Percentiles rank a stretch among this genome's conserved stretches.
These are phyloP conservation scores for Clonostachys solani DNA, from an alignment of 2,329 filamentous ascomycete genomes.

Conservation along the genomic window DNA sequence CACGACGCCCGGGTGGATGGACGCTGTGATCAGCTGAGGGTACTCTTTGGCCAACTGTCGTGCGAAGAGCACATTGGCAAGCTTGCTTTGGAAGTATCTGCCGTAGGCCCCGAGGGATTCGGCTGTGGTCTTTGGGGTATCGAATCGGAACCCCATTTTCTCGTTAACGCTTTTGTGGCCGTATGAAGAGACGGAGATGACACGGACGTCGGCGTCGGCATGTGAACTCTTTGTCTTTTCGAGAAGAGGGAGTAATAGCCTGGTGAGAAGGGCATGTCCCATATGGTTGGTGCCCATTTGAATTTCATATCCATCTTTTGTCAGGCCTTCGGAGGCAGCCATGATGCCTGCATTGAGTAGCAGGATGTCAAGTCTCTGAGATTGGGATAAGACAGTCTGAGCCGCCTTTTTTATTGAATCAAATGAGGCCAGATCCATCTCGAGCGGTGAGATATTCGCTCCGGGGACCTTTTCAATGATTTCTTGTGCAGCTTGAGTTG, in stretches of 20 bases:
- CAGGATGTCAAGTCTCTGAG: conserved; percentile 33
- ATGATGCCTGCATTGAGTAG: conserved; percentile 43
- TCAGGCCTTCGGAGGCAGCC: conserved; percentile 24
- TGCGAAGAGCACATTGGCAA: conserved; percentile 21
- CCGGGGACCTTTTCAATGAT: conserved; percentile 10
- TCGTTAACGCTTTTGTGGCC: conserved; percentile 16
- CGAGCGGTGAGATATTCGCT: not conserved
- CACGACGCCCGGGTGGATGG: conserved; percentile 1
- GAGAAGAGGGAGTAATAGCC: conserved; percentile 24
- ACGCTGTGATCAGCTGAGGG: conserved; percentile 17
- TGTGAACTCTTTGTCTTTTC: conserved; percentile 13
- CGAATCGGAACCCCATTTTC: conserved; percentile 18
- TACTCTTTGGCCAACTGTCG: conserved; percentile 15
- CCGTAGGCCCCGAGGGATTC: conserved; percentile 9
- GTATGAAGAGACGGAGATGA: conserved; percentile 15
- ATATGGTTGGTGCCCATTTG: conserved; percentile 46
- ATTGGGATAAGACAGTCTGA: conserved; percentile 7
- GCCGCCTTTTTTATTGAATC: conserved; percentile 26
- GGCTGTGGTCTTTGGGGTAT: conserved; percentile 14
- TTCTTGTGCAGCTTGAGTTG: conserved; percentile 23
- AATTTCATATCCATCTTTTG: conserved; percentile 40
- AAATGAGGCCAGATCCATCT: conserved; percentile 38
- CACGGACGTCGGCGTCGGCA: conserved; percentile 15
- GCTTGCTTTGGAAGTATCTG: conserved; percentile 22
- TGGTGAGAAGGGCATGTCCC: conserved; percentile 38